phyloP scores from a whole-genome alignment of 1,284 basidiomycete genomes.

The Cryptococcus wingfieldii region DNA sequence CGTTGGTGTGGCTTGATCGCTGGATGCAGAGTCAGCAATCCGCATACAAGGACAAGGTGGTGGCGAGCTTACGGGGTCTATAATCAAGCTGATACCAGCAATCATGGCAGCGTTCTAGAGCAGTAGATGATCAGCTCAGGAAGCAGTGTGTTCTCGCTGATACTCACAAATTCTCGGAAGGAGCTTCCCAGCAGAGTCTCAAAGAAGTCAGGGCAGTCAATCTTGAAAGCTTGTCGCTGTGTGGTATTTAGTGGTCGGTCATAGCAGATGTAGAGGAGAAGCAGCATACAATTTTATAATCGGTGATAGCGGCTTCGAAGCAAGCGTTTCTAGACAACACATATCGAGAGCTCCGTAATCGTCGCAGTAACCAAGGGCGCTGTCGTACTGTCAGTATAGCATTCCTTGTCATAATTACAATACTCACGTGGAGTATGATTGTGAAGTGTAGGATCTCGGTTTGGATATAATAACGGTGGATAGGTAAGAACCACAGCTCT shows the following conservation, averaged over 20 bases:
- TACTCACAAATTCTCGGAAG: conserved; percentile 44
- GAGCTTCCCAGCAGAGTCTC: conserved; percentile 40
- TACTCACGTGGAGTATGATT: conserved; percentile 44
- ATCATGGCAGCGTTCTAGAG: conserved; percentile 45
- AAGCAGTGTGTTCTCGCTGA: not conserved
- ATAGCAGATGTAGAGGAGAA: not conserved
- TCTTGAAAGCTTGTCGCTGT: conserved; percentile 40
- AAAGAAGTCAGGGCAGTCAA: conserved; percentile 41
- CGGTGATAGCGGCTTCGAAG: conserved; percentile 41
- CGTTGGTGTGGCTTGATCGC: conserved; percentile 27
- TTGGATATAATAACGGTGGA: conserved; percentile 47
- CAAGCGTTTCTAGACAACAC: conserved; percentile 37
- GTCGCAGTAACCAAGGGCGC: conserved; percentile 46
- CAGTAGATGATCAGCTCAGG: not conserved
- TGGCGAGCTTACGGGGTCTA: conserved; percentile 31
- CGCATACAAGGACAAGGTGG: not conserved
- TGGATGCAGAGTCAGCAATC: conserved; percentile 1
- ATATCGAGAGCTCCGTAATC: conserved; percentile 33
- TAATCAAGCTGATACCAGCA: conserved; percentile 43
- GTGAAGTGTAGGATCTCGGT: conserved; percentile 44
- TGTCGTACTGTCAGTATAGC: conserved; percentile 1
- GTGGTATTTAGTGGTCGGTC: too few relatives aligned
- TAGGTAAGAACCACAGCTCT: conserved; percentile 38
- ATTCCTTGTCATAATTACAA: not conserved
- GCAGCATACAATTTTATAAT: conserved; percentile 34